Evolutionary conservation across 2,329 filamentous ascomycete genomes (phyloP).

Genomic region (Neocatenulostroma microsporum): DNA sequence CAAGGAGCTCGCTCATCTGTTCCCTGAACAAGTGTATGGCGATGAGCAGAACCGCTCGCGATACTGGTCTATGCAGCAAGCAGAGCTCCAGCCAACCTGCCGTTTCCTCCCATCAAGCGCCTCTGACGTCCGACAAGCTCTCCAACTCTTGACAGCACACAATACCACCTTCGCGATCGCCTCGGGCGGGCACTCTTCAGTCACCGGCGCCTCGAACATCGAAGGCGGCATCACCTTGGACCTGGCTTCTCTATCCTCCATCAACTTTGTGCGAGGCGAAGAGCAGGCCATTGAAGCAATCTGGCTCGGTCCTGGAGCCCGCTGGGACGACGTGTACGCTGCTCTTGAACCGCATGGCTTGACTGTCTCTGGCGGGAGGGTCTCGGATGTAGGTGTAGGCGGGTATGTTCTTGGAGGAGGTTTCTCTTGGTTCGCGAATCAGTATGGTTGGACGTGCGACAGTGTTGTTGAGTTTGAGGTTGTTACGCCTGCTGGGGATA

Average conservation of each 20-base stretch:
- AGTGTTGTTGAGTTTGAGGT: constrained; percentile 18
- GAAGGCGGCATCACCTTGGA: constrained; percentile 23
- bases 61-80: background rate
- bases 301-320: constrained; percentile 37
- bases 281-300: constrained; percentile 18
- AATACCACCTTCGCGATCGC: constrained; percentile 19
- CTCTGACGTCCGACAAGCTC: too few relatives aligned
- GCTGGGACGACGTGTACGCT: constrained; percentile 39
- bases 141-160: too few relatives aligned
- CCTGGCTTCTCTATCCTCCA: constrained; percentile 15
- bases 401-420: constrained; percentile 42
- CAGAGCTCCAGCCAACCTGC: background rate
- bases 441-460: constrained; percentile 44
- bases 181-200: constrained; percentile 22
- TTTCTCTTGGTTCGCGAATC: constrained; percentile 42
- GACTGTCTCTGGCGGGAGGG: constrained; percentile 39
- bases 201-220: constrained; percentile 19
- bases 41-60: background rate
- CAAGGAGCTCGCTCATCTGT: background rate
- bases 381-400: constrained; percentile 37
- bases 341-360: constrained; percentile 34
- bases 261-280: constrained; percentile 10
- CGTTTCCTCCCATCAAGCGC: background rate
- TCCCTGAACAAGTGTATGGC: background rate
- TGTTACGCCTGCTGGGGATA: constrained; percentile 18